These are phyloP conservation scores for Hemisphaericaspora xylofermentans DNA, from an alignment of 1,139 yeast genomes.

Conservation along the genomic window DNA sequence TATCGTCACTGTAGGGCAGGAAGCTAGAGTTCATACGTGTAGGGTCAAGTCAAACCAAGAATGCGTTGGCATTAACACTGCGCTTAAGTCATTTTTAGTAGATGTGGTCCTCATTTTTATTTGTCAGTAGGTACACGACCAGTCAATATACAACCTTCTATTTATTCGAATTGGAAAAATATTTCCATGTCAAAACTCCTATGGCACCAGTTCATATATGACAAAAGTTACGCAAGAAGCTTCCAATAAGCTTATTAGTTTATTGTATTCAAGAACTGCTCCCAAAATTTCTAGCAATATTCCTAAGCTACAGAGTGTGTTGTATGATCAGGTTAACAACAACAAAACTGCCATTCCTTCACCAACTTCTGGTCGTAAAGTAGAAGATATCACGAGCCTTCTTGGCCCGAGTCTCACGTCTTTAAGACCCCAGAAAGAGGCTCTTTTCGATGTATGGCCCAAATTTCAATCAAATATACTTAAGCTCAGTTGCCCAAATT, in stretches of 20 bases:
- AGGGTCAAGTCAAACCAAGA: no score
- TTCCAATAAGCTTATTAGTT: constrained; percentile 24
- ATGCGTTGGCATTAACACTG: no score
- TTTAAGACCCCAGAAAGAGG: constrained; percentile 9
- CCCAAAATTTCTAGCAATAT: constrained; percentile 28
- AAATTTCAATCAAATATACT: constrained; percentile 29
- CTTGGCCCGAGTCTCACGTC: neutral
- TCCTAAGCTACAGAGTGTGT: constrained; percentile 26
- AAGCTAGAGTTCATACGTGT: no score
- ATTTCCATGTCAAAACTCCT: no score
- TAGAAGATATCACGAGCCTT: neutral
- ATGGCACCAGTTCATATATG: no score
- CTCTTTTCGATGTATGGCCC: constrained; percentile 8
- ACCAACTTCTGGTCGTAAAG: neutral
- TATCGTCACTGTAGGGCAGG: no score
- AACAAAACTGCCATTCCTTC: constrained; percentile 4
- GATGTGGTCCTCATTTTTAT: no score
- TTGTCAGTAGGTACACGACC: no score
- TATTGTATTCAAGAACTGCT: constrained; percentile 32
- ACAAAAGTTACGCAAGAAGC: neutral
- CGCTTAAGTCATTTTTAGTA: no score
- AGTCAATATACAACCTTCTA: no score
- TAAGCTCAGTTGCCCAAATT: constrained; percentile 34
- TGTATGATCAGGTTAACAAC: constrained; percentile 19
- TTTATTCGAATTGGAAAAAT: no score